Base-by-base conservation (phyloP, 192 early-diverging fungal species). In the Diversispora eburnea region DNA sequence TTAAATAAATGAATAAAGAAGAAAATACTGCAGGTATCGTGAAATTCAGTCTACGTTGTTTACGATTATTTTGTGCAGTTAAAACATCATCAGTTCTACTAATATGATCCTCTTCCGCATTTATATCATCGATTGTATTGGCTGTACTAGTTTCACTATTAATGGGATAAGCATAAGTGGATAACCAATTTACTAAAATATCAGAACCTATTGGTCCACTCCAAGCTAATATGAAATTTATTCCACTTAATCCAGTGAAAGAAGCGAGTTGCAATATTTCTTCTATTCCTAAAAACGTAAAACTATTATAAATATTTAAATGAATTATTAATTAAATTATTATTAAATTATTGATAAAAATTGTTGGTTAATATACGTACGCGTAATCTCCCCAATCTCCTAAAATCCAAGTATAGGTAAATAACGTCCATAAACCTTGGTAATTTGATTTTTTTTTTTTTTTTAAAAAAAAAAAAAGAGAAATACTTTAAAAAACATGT, bases 211-310 rank as follows among this genome's bases (percentile, higher is more conserved):
- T 43, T 1, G 39, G 1, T 3, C 68, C 68, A 56, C 68, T 39
- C 68, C 68, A 70, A 12, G 68, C n/a, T 19, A 70, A 45, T 6
- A 70, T 56, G 20, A 70, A 70, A 56, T 70, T 57, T 45, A 70
- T 54, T 17, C 68, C 68, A 4, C 68, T 33, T 46, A 70, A 19
- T 41, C 68, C 68, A 1, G 68, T 54, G 20, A 70, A 57, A 41
- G 68, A 70, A 12, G 68, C 68, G 9, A 70, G 45, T 55, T 70
- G 68, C 15, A 41, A 41, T 0, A 70, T 54, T 19, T 70, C 68
- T 8, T 43, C 41, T 3, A 43, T 19, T 43, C 33, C 33, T 41
- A 70, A 56, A 2, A 57, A 20, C 3, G 8, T 1, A 70, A 45
- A 45, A 5, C 51, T 56, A 19, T 19, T 42, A 45, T 15, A 43